A percentile compares a stretch with the other conserved stretches of the same genome.
Conservation (phyloP, 2,329 filamentous ascomycete species). For the Emydomyces testavorans region DNA sequence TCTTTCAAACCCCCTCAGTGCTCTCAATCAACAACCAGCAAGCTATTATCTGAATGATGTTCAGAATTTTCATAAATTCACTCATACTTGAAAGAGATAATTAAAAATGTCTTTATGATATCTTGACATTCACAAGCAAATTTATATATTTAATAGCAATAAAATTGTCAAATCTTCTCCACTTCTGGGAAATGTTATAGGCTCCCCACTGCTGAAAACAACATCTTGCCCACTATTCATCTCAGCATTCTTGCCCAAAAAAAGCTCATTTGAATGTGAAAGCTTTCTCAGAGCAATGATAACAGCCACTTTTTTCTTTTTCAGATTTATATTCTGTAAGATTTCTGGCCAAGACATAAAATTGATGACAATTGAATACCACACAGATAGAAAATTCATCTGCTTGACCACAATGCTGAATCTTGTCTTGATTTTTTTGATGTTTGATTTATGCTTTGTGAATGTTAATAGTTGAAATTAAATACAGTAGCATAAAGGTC, state of each 20-base stretch:
- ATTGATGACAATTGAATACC: neutral
- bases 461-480: neutral
- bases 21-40: too few relatives aligned
- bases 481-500: neutral
- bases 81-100: too few relatives aligned
- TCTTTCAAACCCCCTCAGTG: too few relatives aligned
- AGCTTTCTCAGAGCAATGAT: slow-evolving; percentile 1
- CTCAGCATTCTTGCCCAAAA: slow-evolving; percentile 1
- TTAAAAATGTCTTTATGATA: too few relatives aligned
- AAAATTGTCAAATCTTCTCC: neutral
- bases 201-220: neutral
- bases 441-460: neutral
- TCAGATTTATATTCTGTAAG: neutral
- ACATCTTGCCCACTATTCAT: neutral
- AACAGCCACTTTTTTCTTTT: neutral
- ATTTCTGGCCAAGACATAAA: neutral
- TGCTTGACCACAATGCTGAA: neutral
- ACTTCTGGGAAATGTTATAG: slow-evolving; percentile 1
- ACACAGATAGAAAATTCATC: neutral
- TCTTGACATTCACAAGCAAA: too few relatives aligned
- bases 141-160: slow-evolving; percentile 3
- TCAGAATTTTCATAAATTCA: too few relatives aligned
- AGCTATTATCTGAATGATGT: too few relatives aligned
- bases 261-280: neutral
- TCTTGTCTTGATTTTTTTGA: neutral